These are phyloP conservation scores for Torrubiellomyces zombiae DNA, from an alignment of 2,329 filamentous ascomycete species.

Conservation along the genomic window DNA sequence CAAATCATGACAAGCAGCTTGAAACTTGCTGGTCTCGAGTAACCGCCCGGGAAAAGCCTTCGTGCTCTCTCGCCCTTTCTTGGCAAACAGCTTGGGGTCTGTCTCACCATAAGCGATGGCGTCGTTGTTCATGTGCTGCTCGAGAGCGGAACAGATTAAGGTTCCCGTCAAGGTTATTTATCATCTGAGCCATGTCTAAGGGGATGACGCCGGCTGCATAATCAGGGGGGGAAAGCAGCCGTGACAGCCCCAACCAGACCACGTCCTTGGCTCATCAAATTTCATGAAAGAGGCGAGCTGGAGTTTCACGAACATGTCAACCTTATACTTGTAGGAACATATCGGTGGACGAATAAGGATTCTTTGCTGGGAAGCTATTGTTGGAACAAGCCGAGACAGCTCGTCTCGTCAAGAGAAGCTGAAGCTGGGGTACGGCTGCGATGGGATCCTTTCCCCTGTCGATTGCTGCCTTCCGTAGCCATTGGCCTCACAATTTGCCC, in stretches of 20 bases:
- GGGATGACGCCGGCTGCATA: neutral
- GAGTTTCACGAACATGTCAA: neutral
- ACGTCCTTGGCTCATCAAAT: too few relatives aligned
- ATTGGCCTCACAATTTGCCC: too few relatives aligned
- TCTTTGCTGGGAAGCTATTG: slow-evolving; percentile 1
- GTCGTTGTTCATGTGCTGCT: slow-evolving; percentile 1
- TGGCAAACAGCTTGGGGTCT: slow-evolving; percentile 2
- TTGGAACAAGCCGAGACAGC: neutral
- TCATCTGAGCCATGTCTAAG: slow-evolving; percentile 5
- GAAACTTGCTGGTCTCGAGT: neutral
- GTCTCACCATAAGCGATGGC: slow-evolving; percentile 3
- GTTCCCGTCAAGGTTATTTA: slow-evolving; percentile 9
- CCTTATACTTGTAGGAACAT: neutral
- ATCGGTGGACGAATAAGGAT: neutral
- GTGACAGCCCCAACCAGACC: too few relatives aligned
- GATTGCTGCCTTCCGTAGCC: too few relatives aligned
- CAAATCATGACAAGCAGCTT: too few relatives aligned
- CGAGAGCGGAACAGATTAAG: slow-evolving; percentile 5
- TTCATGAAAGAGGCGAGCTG: too few relatives aligned
- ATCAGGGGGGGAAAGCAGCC: slow-evolving; percentile 1
- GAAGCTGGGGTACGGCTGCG: too few relatives aligned
- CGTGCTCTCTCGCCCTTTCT: neutral
- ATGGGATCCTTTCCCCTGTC: too few relatives aligned
- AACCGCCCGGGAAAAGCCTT: neutral
- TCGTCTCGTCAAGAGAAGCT: too few relatives aligned